phyloP scores from a whole-genome alignment of 768 basidiomycete genomes.

The Termitomyces sp. region DNA sequence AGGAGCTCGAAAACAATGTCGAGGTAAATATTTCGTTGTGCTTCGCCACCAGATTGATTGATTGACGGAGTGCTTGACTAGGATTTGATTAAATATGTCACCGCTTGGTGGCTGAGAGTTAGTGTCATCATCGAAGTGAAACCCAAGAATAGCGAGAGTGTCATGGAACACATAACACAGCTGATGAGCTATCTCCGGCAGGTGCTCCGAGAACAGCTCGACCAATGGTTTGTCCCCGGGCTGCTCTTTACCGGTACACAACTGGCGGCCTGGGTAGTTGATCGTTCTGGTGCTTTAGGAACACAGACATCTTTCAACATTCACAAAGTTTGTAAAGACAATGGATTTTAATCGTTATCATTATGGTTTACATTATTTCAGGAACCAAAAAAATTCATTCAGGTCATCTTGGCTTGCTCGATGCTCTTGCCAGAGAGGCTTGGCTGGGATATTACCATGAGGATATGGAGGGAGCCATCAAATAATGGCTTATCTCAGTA shows the following conservation, averaged over 20 bases:
- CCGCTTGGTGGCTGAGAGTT: constrained; percentile 11
- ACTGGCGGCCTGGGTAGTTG: not conserved
- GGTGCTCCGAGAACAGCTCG: constrained; percentile 4
- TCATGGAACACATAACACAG: not conserved
- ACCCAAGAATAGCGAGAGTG: not conserved
- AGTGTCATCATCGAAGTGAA: constrained; percentile 9
- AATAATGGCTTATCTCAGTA: too few relatives aligned
- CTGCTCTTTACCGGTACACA: not conserved
- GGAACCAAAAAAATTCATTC: not conserved
- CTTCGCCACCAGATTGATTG: not conserved
- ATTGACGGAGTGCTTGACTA: not conserved
- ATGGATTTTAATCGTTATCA: too few relatives aligned
- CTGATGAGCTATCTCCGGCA: constrained; percentile 6
- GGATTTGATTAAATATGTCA: not conserved
- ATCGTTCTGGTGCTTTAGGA: not conserved
- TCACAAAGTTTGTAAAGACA: not conserved
- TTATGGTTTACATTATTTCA: not conserved
- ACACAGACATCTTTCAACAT: not conserved
- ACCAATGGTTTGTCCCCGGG: not conserved
- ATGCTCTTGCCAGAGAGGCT: not conserved
- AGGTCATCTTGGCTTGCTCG: constrained; percentile 1
- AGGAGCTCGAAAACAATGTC: not conserved
- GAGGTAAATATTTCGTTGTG: not conserved
- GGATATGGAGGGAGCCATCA: not conserved
- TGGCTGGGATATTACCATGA: constrained; percentile 6